Conservation (phyloP, 805 yeast species). For the Zygoascus bituminiphila region DNA sequence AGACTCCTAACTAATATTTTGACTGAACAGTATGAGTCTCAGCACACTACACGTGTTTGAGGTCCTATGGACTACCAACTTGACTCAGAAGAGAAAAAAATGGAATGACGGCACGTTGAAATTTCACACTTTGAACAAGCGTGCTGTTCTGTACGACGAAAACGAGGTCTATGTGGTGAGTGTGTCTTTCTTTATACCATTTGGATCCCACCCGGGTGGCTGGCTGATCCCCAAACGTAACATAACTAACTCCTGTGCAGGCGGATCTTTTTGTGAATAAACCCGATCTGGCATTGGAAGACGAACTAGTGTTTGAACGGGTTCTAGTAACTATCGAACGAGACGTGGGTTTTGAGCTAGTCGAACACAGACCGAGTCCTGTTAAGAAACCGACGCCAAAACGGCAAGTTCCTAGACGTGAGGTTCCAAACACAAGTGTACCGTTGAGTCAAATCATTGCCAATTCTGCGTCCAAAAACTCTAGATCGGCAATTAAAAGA, state of each 20-base stretch:
- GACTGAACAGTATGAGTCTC: too few relatives aligned
- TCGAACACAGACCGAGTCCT: too few relatives aligned
- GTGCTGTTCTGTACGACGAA: slow-evolving; percentile 26
- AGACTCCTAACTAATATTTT: too few relatives aligned
- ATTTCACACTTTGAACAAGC: slow-evolving; percentile 19
- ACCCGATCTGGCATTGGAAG: slow-evolving; percentile 14
- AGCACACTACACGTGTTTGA: slow-evolving; percentile 19
- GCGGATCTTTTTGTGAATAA: slow-evolving; percentile 10
- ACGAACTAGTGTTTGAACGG: slow-evolving; percentile 19
- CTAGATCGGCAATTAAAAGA: background rate
- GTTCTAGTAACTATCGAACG: slow-evolving; percentile 24
- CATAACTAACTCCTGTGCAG: background rate
- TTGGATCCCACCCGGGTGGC: too few relatives aligned
- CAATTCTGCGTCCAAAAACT: background rate
- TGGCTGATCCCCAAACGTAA: background rate
- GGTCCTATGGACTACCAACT: slow-evolving; percentile 29
- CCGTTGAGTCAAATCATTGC: background rate
- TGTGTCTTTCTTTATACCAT: background rate
- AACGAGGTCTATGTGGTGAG: slow-evolving; percentile 12
- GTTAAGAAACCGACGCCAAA: too few relatives aligned
- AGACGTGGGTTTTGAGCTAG: too few relatives aligned
- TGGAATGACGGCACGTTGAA: slow-evolving; percentile 32
- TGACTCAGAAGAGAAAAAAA: slow-evolving; percentile 29
- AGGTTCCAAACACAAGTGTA: background rate
- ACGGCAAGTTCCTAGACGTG: too few relatives aligned